phyloP scores from a whole-genome alignment of 148 eudicot genomes.

The Heliosperma pusillum region DNA sequence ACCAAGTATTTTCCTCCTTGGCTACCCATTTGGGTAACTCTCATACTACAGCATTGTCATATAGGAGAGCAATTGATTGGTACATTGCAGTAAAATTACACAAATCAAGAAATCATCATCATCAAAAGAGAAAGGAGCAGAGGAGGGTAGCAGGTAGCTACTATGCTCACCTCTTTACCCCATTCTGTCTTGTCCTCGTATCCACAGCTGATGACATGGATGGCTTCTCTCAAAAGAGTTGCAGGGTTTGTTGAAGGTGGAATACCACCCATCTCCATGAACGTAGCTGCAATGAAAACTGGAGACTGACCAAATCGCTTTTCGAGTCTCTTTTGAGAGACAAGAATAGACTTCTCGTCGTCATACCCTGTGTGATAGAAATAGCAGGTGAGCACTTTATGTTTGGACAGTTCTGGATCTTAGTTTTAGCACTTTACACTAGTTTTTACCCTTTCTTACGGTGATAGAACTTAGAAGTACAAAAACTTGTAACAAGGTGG shows the following conservation, averaged over 20 bases:
- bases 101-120: not conserved
- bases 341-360: conserved; percentile 84
- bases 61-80: not conserved
- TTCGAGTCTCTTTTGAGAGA: conserved; percentile 95
- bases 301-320: conserved; percentile 98
- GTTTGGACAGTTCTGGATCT: not conserved
- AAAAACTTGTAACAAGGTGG: not conserved
- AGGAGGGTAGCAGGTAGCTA: not conserved
- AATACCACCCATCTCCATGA: conserved; percentile 92
- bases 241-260: conserved; percentile 89
- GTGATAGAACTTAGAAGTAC: not conserved
- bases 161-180: conserved; percentile 85
- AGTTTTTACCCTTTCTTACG: not conserved
- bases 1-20: not conserved
- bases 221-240: conserved; percentile 83
- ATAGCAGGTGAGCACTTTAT: conserved; percentile 11
- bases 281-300: conserved; percentile 91
- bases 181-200: conserved; percentile 94
- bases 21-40: not conserved
- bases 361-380: conserved; percentile 63
- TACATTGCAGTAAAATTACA: not conserved
- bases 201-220: conserved; percentile 97
- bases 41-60: not conserved
- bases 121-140: not conserved
- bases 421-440: not conserved